These are phyloP conservation scores for Dendrobium officinale DNA, from an alignment of 106 monocot species.

Conservation along the genomic window DNA sequence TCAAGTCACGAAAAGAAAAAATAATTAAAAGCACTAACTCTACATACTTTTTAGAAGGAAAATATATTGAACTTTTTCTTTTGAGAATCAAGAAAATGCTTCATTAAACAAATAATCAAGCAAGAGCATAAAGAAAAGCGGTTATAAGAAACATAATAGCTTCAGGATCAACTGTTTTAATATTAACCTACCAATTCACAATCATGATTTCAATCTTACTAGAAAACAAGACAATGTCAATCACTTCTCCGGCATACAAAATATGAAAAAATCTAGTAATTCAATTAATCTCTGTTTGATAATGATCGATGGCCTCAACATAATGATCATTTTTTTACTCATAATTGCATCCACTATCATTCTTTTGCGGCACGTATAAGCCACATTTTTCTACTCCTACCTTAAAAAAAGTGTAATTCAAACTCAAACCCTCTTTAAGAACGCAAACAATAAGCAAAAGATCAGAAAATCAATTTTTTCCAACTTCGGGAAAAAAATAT, in stretches of 20 bases:
- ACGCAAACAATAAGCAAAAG: too few species aligned
- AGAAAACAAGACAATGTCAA: not conserved
- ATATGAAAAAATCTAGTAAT: not conserved
- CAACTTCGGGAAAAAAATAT: too few species aligned
- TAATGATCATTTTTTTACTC: not conserved
- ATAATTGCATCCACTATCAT: not conserved
- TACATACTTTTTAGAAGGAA: too few species aligned
- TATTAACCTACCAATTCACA: not conserved
- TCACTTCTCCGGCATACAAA: not conserved
- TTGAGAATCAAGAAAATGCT: too few species aligned
- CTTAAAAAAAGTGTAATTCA: not conserved
- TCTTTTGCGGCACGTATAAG: not conserved
- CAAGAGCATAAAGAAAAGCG: not conserved
- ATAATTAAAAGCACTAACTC: not conserved
- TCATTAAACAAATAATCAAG: not conserved
- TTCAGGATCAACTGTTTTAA: not conserved
- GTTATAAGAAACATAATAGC: not conserved
- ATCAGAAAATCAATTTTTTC: too few species aligned
- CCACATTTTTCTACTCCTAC: not conserved
- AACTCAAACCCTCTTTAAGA: too few species aligned
- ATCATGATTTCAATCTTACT: not conserved
- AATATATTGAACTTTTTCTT: too few species aligned
- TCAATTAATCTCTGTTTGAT: not conserved
- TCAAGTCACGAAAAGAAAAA: not conserved
- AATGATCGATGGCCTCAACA: not conserved